These are phyloP conservation scores for Boletus rubroflammeus DNA, from an alignment of 768 basidiomycete genomes.

Conservation along the genomic window DNA sequence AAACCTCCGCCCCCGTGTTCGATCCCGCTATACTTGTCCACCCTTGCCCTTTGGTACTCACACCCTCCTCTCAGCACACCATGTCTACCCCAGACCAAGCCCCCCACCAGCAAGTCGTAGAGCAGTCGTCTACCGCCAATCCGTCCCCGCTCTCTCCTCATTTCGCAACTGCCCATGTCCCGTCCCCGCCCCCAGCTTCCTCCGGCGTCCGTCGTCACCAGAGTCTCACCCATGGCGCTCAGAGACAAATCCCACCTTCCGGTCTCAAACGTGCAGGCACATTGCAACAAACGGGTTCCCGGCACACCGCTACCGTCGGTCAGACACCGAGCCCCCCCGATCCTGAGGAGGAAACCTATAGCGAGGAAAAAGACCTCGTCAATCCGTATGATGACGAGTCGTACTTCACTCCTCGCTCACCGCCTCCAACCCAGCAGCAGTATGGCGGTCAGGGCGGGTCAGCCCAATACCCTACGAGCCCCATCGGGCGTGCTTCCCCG, in stretches of 20 bases:
- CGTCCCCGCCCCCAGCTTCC: conserved; percentile 69
- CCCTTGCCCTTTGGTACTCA: no score
- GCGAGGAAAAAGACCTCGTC: conserved; percentile 39
- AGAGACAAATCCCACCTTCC: conserved; percentile 46
- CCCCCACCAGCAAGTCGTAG: conserved; percentile 49
- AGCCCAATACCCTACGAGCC: conserved; percentile 47
- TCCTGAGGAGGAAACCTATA: conserved; percentile 53
- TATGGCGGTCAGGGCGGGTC: conserved; percentile 33
- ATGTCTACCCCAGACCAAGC: conserved; percentile 20
- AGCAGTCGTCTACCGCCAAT: conserved; percentile 37
- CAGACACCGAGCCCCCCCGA: conserved; percentile 46
- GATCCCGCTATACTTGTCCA: not conserved
- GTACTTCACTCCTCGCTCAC: conserved; percentile 47
- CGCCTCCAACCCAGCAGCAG: conserved; percentile 40
- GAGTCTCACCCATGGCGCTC: conserved; percentile 70
- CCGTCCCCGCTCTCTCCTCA: conserved; percentile 65
- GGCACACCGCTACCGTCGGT: conserved; percentile 26
- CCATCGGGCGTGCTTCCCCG: conserved; percentile 61
- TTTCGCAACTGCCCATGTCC: conserved; percentile 47
- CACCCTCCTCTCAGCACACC: conserved; percentile 20
- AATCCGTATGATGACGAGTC: conserved; percentile 52
- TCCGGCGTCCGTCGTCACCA: conserved; percentile 76
- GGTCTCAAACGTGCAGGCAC: conserved; percentile 77
- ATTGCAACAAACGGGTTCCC: conserved; percentile 46
- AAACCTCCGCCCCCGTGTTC: not conserved